Conservation (phyloP, 352 stramenopile genomes). For the Phytopythium kandeliae region DNA sequence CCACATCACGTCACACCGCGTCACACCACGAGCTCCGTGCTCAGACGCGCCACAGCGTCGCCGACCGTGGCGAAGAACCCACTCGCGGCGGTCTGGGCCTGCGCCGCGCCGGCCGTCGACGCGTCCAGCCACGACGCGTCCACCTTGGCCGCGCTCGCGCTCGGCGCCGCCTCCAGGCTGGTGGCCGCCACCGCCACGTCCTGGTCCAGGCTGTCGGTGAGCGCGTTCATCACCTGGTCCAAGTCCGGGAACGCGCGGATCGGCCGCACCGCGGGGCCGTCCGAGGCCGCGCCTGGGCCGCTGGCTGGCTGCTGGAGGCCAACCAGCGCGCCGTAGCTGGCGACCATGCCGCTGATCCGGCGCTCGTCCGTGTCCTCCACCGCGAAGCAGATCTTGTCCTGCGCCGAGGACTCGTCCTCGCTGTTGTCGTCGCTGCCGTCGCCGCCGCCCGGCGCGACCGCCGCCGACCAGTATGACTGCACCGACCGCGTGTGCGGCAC, state of each 20-base stretch:
- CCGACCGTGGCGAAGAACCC: constrained; percentile 3
- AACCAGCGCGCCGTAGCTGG: constrained; percentile 16
- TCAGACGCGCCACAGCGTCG: background rate
- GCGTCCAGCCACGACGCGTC: constrained; percentile 31
- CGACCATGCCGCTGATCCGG: constrained; percentile 7
- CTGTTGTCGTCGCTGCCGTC: background rate
- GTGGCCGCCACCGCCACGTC: constrained; percentile 10
- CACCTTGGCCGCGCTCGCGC: constrained; percentile 5
- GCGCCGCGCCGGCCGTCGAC: constrained; percentile 17
- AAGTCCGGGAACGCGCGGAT: background rate
- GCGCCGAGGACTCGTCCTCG: constrained; percentile 9
- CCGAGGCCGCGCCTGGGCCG: background rate
- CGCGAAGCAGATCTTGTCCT: constrained; percentile 18
- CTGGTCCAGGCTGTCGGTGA: constrained; percentile 14
- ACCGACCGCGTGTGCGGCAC: constrained; percentile 22
- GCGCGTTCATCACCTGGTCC: background rate
- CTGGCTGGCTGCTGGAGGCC: constrained; percentile 3
- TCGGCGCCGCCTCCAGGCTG: constrained; percentile 2
- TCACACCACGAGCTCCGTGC: constrained; percentile 1
- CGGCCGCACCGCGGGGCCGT: background rate
- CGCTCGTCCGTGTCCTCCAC: constrained; percentile 4
- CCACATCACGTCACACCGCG: too few species aligned
- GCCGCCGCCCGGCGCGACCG: background rate
- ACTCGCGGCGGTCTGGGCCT: constrained; percentile 7
- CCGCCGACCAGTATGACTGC: constrained; percentile 20